Evolutionary conservation across 441 rosid genomes (phyloP), one percentile per base, ranked within the genome.

Genomic region (Eutrema salsugineum): DNA sequence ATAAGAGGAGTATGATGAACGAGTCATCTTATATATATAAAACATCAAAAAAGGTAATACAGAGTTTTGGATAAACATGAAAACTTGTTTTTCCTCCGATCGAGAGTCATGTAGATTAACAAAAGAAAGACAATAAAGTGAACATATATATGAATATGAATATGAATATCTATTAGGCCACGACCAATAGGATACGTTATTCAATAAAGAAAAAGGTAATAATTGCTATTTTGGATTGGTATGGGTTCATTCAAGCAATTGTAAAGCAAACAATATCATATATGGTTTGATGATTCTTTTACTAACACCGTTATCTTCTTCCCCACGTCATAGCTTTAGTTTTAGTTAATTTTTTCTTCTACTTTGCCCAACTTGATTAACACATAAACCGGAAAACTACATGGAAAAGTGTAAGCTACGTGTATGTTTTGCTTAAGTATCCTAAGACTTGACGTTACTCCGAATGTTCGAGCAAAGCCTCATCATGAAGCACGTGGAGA

Each of bases 21-120:
- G 36, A 3, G 62, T 42, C 40, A 50, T 68, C 69, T 75, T 68
- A 75, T 68, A 75, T 68, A 75, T 68, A 75, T 75, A 68, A 35
- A 53, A 22, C 63, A 61, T 60, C 46, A 33, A 60, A 75, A 62
- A 68, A 75, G 46, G 53, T 61, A 53, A 68, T 28, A 44, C 12
- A 68, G 65, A 44, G 78, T 75, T 75, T 68, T 75, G 40, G 74
- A 75, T 75, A 75, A 68, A 53, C 50, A 44, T 68, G 65, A 60
- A 15, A 67, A 40, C 46, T 39, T n/a, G 33, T 65, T 59, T 58
- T 32, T 15, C 40, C 69, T 20, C 58, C 9, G 51, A 61, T 67
- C 64, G 69, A 68, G 57, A 75, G 36, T 75, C 64, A 68, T 75
- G 78, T 68, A 32, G 12, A 66, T 59, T 49, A 30, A 1, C 55